Conservation (phyloP, 164 flowering plant genomes). For the Magnolia kwangsiensis region DNA sequence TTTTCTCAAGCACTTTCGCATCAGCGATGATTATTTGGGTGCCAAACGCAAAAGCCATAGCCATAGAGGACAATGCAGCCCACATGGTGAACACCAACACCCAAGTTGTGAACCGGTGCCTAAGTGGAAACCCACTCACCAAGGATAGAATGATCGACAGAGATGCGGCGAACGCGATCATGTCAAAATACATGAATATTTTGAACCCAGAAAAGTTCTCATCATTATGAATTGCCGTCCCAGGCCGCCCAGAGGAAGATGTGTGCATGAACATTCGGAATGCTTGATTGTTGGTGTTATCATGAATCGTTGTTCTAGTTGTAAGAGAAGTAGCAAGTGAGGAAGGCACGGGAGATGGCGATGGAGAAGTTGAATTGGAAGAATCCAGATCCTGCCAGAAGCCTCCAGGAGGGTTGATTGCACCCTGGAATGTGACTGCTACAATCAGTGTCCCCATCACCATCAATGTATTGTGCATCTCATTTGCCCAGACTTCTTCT, state of each 20-base stretch:
- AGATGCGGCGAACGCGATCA: slow-evolving; percentile 22
- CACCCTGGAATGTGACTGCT: neutral
- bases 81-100: slow-evolving; percentile 17
- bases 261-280: too few relatives aligned
- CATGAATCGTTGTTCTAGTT: too few relatives aligned
- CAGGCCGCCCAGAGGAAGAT: neutral
- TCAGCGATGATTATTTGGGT: neutral
- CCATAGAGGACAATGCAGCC: slow-evolving; percentile 16
- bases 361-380: too few relatives aligned
- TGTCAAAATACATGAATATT: slow-evolving; percentile 12
- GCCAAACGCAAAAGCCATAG: slow-evolving; percentile 11
- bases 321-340: too few relatives aligned
- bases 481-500: neutral
- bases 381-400: neutral
- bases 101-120: slow-evolving; percentile 4
- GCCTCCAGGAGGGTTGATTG: neutral
- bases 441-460: neutral
- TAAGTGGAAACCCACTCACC: slow-evolving; percentile 19
- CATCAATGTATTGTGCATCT: neutral
- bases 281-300: too few relatives aligned
- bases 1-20: neutral
- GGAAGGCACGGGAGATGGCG: too few relatives aligned
- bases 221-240: neutral
- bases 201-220: neutral
- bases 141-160: slow-evolving; percentile 25